These are phyloP conservation scores for Typha latifolia DNA, from an alignment of 176 grass and related monocot genomes.

Conservation along the genomic window DNA sequence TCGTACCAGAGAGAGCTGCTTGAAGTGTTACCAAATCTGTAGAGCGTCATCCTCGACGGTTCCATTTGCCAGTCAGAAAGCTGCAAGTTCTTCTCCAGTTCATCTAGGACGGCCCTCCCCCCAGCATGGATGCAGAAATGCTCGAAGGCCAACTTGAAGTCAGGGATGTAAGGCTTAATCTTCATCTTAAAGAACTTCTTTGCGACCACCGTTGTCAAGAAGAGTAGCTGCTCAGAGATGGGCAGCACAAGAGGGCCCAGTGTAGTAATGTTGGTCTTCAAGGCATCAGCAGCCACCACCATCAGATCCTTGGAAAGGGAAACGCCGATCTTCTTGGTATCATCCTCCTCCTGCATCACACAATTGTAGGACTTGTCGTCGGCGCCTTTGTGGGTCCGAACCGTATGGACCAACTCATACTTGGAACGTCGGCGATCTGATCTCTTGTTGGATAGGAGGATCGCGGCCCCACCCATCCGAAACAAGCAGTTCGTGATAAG, in stretches of 20 bases:
- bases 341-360: conserved; percentile 83
- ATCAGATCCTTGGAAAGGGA: conserved; percentile 91
- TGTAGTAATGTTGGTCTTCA: conserved; percentile 97
- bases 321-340: conserved; percentile 35
- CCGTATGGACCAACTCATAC: conserved; percentile 72
- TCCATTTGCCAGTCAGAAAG: conserved; percentile 89
- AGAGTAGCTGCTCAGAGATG: conserved; percentile 65
- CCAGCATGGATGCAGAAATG: too few relatives aligned
- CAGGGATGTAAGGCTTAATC: conserved; percentile 90
- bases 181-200: conserved; percentile 71
- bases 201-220: conserved; percentile 42
- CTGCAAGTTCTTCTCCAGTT: conserved; percentile 61
- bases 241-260: conserved; percentile 72
- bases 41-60: conserved; percentile 76
- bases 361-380: conserved; percentile 74
- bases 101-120: too few relatives aligned
- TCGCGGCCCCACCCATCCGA: conserved; percentile 74
- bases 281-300: conserved; percentile 78
- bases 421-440: conserved; percentile 44
- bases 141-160: conserved; percentile 94
- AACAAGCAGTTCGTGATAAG: conserved; percentile 90
- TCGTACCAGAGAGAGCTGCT: conserved; percentile 93
- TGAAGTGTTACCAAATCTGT: conserved; percentile 82
- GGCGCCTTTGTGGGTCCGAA: conserved; percentile 74
- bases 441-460: conserved; percentile 63